Evolutionary conservation across 345 rosid species (phyloP), one percentile per base, ranked within the genome.

Genomic region (Hypericum androsaemum): DNA sequence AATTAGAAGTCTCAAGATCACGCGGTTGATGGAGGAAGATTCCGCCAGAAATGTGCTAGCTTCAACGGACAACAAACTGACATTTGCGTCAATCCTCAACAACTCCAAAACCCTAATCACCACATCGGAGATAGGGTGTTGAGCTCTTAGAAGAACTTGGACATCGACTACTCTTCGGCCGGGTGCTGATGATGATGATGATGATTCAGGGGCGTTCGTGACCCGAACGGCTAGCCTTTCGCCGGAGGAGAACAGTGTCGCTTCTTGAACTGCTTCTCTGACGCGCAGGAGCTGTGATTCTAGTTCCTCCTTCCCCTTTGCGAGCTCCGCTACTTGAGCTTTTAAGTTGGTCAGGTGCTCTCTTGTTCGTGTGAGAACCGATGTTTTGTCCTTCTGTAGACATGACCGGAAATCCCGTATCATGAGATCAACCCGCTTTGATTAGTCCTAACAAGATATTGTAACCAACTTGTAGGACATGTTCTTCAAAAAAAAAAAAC

Each of bases 351-450:
- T 64, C 58, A 86, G 45, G 59, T 76, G 58, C 36, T 86, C 92
- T 65, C 80, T 77, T 22, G 92, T 72, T 40, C 53, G 62, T 5
- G 57, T 36, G 0, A 89, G 88, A 52, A 89, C 62, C 5, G 96
- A 77, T 12, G 83, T 82, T 59, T 79, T 89, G 71, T 86, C 94
- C 65, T 68, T 87, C 96, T 83, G 63, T 39, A 43, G 32, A 10
- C 36, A 59, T 48, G n/a, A n/a, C n/a, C n/a, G 43, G 13, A 11
- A 35, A 35, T n/a, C 10, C 7, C 13, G 13, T 5, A 0, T 6
- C 4, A 14, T 8, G 5, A 7, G 3, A 47, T 47, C 3, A 22
- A 47, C 10, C 8, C 8, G 14, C 51, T 13, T 5, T 10, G 12
- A 47, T 6, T 47, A 7, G 15, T n/a, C n/a, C n/a, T n/a, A n/a